A percentile compares a stretch with the other conserved stretches of the same genome.
Evolutionary conservation across 2,329 filamentous ascomycete genomes (phyloP).

Genomic region (Thielaviopsis ethacetica): DNA sequence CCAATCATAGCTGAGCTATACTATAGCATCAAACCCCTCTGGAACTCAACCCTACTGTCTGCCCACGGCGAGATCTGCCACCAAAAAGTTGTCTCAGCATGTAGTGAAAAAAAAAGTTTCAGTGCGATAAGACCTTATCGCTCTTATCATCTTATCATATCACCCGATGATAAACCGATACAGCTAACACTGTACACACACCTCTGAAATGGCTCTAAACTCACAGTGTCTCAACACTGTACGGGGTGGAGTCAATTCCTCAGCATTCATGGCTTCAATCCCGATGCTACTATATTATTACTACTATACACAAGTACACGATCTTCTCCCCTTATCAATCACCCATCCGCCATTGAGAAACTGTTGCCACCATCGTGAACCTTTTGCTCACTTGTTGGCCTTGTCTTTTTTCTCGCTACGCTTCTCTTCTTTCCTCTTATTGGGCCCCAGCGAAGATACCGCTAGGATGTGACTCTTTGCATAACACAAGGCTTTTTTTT

Average conservation of each 20-base stretch:
- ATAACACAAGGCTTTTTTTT: constrained; percentile 7
- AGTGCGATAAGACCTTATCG: not conserved
- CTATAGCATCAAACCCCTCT: no score
- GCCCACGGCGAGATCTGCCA: no score
- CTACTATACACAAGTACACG: no score
- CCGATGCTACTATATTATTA: not conserved
- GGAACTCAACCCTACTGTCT: no score
- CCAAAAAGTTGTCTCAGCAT: no score
- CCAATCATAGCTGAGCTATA: no score
- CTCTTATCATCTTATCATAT: not conserved
- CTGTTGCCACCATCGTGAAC: not conserved
- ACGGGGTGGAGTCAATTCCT: not conserved
- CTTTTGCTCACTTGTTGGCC: not conserved
- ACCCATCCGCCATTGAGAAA: not conserved
- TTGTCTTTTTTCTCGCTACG: not conserved
- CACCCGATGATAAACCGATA: not conserved
- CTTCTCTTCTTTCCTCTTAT: not conserved
- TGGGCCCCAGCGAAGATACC: not conserved
- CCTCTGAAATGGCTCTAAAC: not conserved
- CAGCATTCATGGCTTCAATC: not conserved
- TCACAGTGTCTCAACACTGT: not conserved
- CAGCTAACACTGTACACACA: not conserved
- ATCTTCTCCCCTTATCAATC: not conserved
- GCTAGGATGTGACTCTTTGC: constrained; percentile 12
- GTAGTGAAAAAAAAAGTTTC: not conserved